Evolutionary conservation across 805 yeast species (phyloP).

Genomic region (Candida vaughaniae): DNA sequence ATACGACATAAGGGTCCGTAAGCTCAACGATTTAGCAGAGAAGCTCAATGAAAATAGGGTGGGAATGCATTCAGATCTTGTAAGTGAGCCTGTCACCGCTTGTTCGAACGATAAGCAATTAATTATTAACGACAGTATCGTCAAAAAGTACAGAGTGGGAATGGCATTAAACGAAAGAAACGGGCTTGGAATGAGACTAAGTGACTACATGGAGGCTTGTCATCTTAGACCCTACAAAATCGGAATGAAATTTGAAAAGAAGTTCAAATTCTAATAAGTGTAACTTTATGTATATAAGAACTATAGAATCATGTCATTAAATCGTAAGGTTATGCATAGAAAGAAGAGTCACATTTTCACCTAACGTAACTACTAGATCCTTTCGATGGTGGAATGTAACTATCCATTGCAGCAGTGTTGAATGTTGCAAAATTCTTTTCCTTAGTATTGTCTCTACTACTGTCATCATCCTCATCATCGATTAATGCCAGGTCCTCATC

Average conservation of each 20-base stretch:
- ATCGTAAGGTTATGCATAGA: slow-evolving; percentile 1
- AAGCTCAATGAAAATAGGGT: slow-evolving; percentile 20
- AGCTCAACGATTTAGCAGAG: slow-evolving; percentile 14
- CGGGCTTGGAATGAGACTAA: slow-evolving; percentile 29
- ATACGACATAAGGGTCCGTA: slow-evolving; percentile 13
- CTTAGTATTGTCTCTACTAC: too few relatives aligned
- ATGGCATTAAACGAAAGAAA: slow-evolving; percentile 23
- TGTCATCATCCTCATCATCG: slow-evolving; percentile 12
- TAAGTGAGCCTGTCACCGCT: slow-evolving; percentile 4
- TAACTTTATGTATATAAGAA: too few relatives aligned
- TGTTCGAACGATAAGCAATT: slow-evolving; percentile 1
- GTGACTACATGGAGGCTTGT: slow-evolving; percentile 29
- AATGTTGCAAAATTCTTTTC: background rate
- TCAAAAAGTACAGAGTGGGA: slow-evolving; percentile 15
- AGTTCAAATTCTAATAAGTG: slow-evolving; percentile 4
- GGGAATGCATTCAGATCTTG: slow-evolving; percentile 35
- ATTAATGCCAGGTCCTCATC: slow-evolving; percentile 15
- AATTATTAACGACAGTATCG: slow-evolving; percentile 7
- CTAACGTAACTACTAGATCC: too few relatives aligned
- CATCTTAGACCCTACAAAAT: slow-evolving; percentile 21
- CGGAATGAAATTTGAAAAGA: slow-evolving; percentile 27
- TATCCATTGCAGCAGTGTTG: slow-evolving; percentile 20
- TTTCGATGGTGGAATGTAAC: slow-evolving; percentile 36
- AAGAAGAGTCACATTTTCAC: too few relatives aligned
- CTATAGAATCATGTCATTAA: too few relatives aligned